Percentiles rank a stretch among this genome's conserved stretches.
Conservation (phyloP, 139 green algal genomes). For the Pseudopediastrum boryanum region DNA sequence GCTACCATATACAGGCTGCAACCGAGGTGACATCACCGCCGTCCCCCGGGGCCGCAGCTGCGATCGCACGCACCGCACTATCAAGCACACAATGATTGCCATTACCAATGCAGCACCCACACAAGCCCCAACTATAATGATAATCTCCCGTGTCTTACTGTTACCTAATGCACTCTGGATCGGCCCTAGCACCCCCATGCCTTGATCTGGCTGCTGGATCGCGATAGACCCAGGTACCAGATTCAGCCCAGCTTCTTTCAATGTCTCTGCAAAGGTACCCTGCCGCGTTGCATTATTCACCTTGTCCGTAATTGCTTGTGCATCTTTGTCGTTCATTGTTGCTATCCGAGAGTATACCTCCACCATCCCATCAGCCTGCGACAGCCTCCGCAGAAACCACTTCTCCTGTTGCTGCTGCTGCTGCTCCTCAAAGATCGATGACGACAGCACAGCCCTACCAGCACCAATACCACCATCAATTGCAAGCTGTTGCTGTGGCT, state of each 20-base stretch:
- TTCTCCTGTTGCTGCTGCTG: no score
- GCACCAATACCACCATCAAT: neutral
- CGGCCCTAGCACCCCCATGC: neutral
- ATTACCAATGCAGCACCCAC: conserved; percentile 18
- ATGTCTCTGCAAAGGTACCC: conserved; percentile 8
- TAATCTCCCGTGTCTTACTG: conserved; percentile 9
- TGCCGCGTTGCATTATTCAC: conserved; percentile 30
- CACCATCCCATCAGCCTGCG: neutral
- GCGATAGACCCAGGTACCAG: conserved; percentile 10
- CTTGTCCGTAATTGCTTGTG: neutral
- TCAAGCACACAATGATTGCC: neutral
- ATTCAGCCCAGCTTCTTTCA: conserved; percentile 24
- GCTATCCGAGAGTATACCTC: conserved; percentile 34
- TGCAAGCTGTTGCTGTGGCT: neutral
- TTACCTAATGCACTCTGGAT: neutral
- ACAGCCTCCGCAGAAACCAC: neutral
- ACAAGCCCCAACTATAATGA: conserved; percentile 30
- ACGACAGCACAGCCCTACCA: neutral
- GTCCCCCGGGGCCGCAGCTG: no score
- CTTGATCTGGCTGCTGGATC: neutral
- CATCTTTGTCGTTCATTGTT: conserved; percentile 14
- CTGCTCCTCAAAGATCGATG: conserved; percentile 12
- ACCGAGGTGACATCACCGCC: no score
- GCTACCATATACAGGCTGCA: no score
- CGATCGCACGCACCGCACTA: neutral